phyloP scores from a whole-genome alignment of 2,329 filamentous ascomycete species.

The Coniella lustricola region DNA sequence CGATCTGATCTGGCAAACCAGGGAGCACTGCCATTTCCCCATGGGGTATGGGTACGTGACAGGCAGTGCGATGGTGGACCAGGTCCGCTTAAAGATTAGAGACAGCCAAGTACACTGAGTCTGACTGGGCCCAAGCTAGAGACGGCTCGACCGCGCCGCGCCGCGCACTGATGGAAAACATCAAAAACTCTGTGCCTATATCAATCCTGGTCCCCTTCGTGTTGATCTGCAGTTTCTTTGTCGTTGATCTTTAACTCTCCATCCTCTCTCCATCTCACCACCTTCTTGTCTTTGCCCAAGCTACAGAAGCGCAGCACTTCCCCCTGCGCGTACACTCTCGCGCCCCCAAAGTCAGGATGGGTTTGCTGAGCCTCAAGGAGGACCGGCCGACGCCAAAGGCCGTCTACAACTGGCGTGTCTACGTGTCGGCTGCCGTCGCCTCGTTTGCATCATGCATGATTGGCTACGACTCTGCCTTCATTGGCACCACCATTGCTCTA shows the following conservation, averaged over 20 bases:
- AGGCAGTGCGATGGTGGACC: too few relatives aligned
- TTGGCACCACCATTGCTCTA: constrained; percentile 67
- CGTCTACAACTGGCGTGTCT: constrained; percentile 57
- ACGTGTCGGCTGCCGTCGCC: constrained; percentile 44
- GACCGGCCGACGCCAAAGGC: constrained; percentile 49
- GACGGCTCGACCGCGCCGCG: background rate
- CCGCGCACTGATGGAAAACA: too few relatives aligned
- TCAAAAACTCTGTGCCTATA: constrained; percentile 11
- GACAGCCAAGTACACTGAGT: too few relatives aligned
- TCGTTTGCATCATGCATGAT: constrained; percentile 52
- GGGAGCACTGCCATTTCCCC: too few relatives aligned
- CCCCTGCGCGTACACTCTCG: background rate
- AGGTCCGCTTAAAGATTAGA: too few relatives aligned
- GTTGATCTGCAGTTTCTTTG: background rate
- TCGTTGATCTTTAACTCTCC: background rate
- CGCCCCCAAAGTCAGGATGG: constrained; percentile 21
- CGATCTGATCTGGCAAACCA: too few relatives aligned
- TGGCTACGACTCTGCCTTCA: constrained; percentile 66
- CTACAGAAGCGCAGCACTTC: background rate
- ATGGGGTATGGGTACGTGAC: too few relatives aligned
- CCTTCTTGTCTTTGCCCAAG: background rate
- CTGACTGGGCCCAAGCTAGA: too few relatives aligned
- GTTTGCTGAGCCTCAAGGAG: constrained; percentile 44
- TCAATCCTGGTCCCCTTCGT: constrained; percentile 2
- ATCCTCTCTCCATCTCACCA: background rate